Evolutionary conservation across 805 yeast genomes (phyloP).

Genomic region (Candida morakotiae): DNA sequence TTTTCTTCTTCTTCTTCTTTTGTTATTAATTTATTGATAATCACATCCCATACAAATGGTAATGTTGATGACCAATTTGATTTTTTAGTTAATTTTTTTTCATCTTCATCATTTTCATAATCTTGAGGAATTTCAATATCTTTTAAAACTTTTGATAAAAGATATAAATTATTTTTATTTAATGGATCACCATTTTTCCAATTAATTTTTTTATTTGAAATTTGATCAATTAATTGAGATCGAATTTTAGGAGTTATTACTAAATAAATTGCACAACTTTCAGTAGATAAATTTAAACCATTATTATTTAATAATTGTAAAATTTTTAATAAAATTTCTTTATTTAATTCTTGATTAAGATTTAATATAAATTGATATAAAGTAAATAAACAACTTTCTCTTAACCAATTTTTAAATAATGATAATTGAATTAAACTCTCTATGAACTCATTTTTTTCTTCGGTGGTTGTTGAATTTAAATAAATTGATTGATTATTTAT

Average conservation of each 20-base stretch:
- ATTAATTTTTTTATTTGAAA: slow-evolving; percentile 18
- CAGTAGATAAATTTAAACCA: slow-evolving; percentile 63
- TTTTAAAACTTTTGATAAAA: slow-evolving; percentile 59
- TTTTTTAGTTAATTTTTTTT: slow-evolving; percentile 41
- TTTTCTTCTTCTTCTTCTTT: slow-evolving; percentile 30
- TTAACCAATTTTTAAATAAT: slow-evolving; percentile 70
- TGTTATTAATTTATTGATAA: slow-evolving; percentile 42
- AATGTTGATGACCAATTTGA: slow-evolving; percentile 72
- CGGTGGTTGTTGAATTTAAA: slow-evolving; percentile 14
- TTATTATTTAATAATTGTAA: slow-evolving; percentile 45
- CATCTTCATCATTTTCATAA: slow-evolving; percentile 29
- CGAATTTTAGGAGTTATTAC: slow-evolving; percentile 38
- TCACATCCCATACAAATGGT: slow-evolving; percentile 71
- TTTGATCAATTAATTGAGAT: slow-evolving; percentile 7
- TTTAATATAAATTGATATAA: slow-evolving; percentile 45
- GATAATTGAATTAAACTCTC: slow-evolving; percentile 54
- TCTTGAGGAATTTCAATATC: slow-evolving; percentile 45
- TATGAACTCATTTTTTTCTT: slow-evolving; percentile 31
- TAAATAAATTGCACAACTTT: slow-evolving; percentile 74
- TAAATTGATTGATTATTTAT: slow-evolving; percentile 41
- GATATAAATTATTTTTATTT: slow-evolving; percentile 59
- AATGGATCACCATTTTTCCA: slow-evolving; percentile 81
- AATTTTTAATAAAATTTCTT: slow-evolving; percentile 20
- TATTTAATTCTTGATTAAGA: slow-evolving; percentile 10
- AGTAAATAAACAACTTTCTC: slow-evolving; percentile 77